Conservation (phyloP, 306 rosid species). For the Erythrophleum fordii region DNA sequence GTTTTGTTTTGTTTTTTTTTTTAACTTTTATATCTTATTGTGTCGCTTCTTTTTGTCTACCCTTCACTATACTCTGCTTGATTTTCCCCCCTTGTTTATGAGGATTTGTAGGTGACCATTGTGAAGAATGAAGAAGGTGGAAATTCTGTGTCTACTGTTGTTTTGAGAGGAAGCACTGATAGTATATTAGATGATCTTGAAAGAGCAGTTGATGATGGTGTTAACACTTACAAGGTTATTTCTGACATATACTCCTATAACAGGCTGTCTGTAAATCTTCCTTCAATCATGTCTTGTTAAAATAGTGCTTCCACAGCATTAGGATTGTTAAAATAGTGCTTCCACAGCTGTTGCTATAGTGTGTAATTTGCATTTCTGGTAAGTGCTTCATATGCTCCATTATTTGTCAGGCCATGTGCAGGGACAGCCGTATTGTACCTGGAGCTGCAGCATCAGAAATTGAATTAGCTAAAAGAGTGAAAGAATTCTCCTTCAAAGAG, state of each 20-base stretch:
- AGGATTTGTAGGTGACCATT: constrained; percentile 62
- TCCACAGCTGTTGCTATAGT: not conserved
- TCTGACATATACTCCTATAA: constrained; percentile 10
- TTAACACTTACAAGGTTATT: constrained; percentile 88
- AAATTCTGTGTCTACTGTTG: constrained; percentile 81
- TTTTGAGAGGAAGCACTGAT: constrained; percentile 89
- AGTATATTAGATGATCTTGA: constrained; percentile 94
- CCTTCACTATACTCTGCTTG: not conserved
- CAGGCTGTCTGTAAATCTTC: not conserved
- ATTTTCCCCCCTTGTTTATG: not conserved
- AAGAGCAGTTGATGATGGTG: constrained; percentile 98
- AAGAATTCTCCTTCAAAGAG: constrained; percentile 88
- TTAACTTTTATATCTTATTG: not conserved
- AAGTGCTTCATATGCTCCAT: constrained; percentile 28
- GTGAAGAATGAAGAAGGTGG: constrained; percentile 94
- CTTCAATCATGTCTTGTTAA: not conserved
- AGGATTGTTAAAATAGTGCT: not conserved
- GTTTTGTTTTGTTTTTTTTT: not conserved
- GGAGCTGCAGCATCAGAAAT: constrained; percentile 98
- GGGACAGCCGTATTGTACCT: constrained; percentile 88
- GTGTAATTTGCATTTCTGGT: constrained; percentile 16
- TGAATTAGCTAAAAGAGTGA: constrained; percentile 84
- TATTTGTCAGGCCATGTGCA: constrained; percentile 83
- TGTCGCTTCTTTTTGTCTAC: not conserved
- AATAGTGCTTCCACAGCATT: not conserved